Evolutionary conservation across 306 rosid species (phyloP).

Genomic region (Ceratonia siliqua): DNA sequence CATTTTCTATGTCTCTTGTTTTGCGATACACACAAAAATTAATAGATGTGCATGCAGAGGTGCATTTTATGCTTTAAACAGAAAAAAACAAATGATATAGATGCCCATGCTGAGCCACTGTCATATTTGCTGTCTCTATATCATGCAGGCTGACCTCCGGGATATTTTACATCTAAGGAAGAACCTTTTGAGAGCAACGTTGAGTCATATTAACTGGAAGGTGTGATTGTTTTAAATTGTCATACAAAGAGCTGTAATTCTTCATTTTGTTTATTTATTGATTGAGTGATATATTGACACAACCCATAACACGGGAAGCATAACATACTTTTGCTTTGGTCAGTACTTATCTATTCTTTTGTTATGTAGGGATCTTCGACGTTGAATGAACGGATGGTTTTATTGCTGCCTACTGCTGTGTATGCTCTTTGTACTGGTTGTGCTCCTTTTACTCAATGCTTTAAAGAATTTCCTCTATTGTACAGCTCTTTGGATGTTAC

Average conservation of each 20-base stretch:
- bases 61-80: not conserved
- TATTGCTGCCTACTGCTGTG: conserved; percentile 76
- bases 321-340: conserved; percentile 4
- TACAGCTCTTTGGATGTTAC: conserved; percentile 43
- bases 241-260: conserved; percentile 13
- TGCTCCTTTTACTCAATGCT: conserved; percentile 54
- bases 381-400: conserved; percentile 53
- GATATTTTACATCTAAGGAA: conserved; percentile 72
- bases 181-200: conserved; percentile 64
- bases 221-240: conserved; percentile 44
- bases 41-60: conserved; percentile 4
- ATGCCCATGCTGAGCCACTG: not conserved
- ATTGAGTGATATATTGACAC: conserved; percentile 11
- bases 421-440: conserved; percentile 81
- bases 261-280: not conserved
- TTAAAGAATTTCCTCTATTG: conserved; percentile 40
- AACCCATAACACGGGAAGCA: conserved; percentile 7
- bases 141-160: conserved; percentile 68
- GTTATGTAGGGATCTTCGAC: conserved; percentile 55
- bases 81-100: not conserved
- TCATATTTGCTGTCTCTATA: conserved; percentile 20
- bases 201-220: conserved; percentile 66
- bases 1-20: conserved; percentile 12
- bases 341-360: not conserved
- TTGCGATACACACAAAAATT: not conserved